A percentile compares a stretch with the other conserved stretches of the same genome.
phyloP scores from a whole-genome alignment of 2,329 filamentous ascomycete species.

The Aaosphaeria pasadenensis region DNA sequence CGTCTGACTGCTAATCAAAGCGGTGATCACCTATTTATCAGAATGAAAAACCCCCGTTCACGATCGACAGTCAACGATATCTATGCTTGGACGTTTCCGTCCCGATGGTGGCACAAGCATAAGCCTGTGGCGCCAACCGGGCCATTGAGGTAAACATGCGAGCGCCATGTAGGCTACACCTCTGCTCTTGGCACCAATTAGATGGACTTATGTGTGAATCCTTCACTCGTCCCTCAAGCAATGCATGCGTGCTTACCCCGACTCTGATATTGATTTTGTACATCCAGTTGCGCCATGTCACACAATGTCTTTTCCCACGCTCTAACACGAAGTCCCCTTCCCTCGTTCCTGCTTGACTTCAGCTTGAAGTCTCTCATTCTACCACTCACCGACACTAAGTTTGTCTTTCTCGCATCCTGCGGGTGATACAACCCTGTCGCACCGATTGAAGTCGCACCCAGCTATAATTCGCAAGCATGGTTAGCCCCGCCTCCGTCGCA shows the following conservation, averaged over 20 bases:
- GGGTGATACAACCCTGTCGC: neutral
- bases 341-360: too few species aligned
- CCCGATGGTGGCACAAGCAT: neutral
- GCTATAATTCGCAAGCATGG: neutral
- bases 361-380: too few species aligned
- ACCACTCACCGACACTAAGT: too few species aligned
- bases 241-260: too few species aligned
- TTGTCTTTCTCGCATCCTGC: neutral
- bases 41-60: neutral
- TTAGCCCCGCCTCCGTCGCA: neutral
- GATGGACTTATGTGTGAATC: neutral
- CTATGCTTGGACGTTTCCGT: neutral
- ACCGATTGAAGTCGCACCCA: neutral
- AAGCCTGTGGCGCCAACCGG: conserved; percentile 5
- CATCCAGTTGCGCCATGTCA: too few species aligned
- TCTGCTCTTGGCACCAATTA: neutral
- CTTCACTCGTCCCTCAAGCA: too few species aligned
- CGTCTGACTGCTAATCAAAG: too few species aligned
- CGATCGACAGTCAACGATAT: neutral
- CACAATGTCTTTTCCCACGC: too few species aligned
- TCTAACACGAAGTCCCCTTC: too few species aligned
- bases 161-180: neutral
- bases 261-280: too few species aligned
- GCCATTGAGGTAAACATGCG: neutral
- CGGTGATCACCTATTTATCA: neutral